Percentiles rank a stretch among this genome's conserved stretches.
Conservation (phyloP, 495 filamentous ascomycete genomes). For the Penicillium flavigenum region DNA sequence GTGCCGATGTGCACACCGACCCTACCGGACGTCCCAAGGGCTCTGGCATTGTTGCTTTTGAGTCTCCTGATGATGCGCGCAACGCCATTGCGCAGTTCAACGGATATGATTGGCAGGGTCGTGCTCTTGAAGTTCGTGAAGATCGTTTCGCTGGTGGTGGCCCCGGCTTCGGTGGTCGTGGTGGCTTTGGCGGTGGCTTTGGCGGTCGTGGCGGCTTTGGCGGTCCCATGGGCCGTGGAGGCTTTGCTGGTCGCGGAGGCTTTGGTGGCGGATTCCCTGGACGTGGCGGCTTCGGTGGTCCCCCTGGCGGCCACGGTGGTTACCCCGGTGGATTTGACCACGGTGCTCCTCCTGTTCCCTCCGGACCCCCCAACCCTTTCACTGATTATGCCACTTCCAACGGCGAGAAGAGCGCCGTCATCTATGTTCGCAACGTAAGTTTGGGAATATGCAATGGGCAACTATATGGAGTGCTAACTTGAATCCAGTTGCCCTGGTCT, state of each 20-base stretch:
- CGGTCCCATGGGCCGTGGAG: constrained; percentile 20
- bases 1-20: constrained; percentile 92
- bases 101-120: constrained; percentile 97
- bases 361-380: constrained; percentile 82
- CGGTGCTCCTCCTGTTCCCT: constrained; percentile 35
- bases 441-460: background rate
- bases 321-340: constrained; percentile 44
- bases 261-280: constrained; percentile 37
- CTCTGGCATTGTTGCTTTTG: constrained; percentile 95
- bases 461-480: constrained; percentile 5
- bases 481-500: constrained; percentile 85
- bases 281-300: constrained; percentile 37
- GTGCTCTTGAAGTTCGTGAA: constrained; percentile 89
- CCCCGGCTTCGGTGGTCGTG: constrained; percentile 48
- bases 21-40: constrained; percentile 92
- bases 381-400: constrained; percentile 91
- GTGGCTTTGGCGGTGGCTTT: constrained; percentile 48
- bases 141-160: constrained; percentile 81
- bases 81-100: constrained; percentile 97
- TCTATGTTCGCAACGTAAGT: constrained; percentile 97
- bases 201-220: constrained; percentile 48
- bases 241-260: constrained; percentile 37
- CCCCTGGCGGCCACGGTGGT: constrained; percentile 23
- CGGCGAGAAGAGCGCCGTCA: constrained; percentile 76
- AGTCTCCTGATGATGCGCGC: constrained; percentile 88